Conservation (phyloP, 352 stramenopile species). For the Phytophthora sojae region DNA sequence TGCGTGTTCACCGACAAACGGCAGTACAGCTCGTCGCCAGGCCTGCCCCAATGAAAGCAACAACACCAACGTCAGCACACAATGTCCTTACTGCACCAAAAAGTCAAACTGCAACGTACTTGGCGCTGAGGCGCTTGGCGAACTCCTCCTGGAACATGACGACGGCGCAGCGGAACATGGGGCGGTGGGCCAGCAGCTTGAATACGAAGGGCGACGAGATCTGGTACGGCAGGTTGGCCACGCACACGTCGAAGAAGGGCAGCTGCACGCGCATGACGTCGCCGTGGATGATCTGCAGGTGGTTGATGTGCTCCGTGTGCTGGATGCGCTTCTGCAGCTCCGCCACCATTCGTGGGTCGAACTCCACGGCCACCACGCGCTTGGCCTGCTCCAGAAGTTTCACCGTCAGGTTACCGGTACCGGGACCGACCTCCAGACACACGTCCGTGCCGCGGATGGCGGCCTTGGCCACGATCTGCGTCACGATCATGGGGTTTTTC, state of each 20-base stretch:
- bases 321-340: slow-evolving; percentile 99
- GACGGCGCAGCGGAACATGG: slow-evolving; percentile 99
- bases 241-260: slow-evolving; percentile 99
- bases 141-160: slow-evolving; percentile 99
- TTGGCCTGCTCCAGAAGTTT: slow-evolving; percentile 98
- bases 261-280: slow-evolving; percentile 99
- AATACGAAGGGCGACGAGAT: slow-evolving; percentile 99
- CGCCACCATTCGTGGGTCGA: slow-evolving; percentile 99
- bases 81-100: not conserved
- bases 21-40: slow-evolving; percentile 98
- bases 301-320: slow-evolving; percentile 94
- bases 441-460: slow-evolving; percentile 96
- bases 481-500: slow-evolving; percentile 98
- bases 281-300: slow-evolving; percentile 99
- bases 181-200: slow-evolving; percentile 97
- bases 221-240: slow-evolving; percentile 99
- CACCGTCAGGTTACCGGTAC: slow-evolving; percentile 99
- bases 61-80: slow-evolving; percentile 6
- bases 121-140: slow-evolving; percentile 97
- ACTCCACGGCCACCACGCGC: slow-evolving; percentile 98
- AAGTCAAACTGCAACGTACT: slow-evolving; percentile 43
- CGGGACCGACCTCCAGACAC: slow-evolving; percentile 97
- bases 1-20: slow-evolving; percentile 99
- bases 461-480: slow-evolving; percentile 97
- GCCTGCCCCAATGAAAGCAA: slow-evolving; percentile 44